Conservation (phyloP, 2,329 filamentous ascomycete genomes). For the Rhinocladiella mackenziei region DNA sequence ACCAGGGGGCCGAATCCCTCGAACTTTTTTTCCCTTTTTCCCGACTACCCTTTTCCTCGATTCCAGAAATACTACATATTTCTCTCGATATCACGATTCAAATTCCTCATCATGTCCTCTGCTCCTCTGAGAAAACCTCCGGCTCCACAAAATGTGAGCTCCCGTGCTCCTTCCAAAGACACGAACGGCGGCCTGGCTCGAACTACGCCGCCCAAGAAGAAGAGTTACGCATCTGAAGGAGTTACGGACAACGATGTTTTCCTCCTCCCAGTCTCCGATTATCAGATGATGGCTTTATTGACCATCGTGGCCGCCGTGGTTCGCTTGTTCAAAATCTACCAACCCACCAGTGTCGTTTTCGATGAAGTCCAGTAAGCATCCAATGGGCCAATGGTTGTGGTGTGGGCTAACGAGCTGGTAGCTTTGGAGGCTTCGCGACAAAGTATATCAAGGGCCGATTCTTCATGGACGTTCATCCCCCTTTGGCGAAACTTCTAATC, state of each 20-base stretch:
- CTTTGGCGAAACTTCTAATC: slow-evolving; percentile 92
- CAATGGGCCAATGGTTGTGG: not conserved
- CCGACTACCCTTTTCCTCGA: slow-evolving; percentile 6
- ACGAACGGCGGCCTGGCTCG: slow-evolving; percentile 5
- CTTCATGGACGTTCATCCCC: slow-evolving; percentile 99
- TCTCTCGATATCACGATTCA: not conserved
- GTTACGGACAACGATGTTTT: slow-evolving; percentile 88
- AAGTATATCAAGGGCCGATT: slow-evolving; percentile 99
- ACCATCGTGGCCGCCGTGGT: slow-evolving; percentile 74
- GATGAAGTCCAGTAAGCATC: slow-evolving; percentile 92
- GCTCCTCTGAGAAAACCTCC: slow-evolving; percentile 13
- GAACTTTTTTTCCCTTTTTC: not conserved
- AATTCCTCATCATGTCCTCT: slow-evolving; percentile 12
- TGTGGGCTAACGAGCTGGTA: slow-evolving; percentile 38
- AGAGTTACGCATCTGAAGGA: slow-evolving; percentile 47
- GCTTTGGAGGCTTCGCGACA: slow-evolving; percentile 94
- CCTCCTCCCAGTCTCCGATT: slow-evolving; percentile 77
- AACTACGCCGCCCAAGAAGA: slow-evolving; percentile 29
- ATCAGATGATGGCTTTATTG: slow-evolving; percentile 67
- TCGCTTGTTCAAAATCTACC: slow-evolving; percentile 91
- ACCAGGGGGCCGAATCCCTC: slow-evolving; percentile 3
- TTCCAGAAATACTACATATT: not conserved
- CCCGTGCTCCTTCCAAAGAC: slow-evolving; percentile 28
- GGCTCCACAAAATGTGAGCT: slow-evolving; percentile 9
- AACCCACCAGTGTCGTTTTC: slow-evolving; percentile 94